Evolutionary conservation across 768 basidiomycete genomes (phyloP).

Genomic region (Lyophyllum atratum): DNA sequence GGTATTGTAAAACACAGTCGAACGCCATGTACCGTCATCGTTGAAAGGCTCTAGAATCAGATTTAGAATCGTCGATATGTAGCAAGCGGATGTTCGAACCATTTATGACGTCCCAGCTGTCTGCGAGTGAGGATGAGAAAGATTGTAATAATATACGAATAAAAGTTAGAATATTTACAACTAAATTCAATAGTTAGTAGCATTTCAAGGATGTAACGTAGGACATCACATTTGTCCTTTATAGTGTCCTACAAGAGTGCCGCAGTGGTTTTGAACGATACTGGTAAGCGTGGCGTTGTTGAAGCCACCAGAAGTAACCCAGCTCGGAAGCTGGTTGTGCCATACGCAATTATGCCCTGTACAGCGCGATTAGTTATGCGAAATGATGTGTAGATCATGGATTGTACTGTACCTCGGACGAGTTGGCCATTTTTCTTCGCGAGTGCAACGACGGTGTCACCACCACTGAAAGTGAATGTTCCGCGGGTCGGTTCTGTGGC

Average conservation of each 20-base stretch:
- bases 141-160: neutral
- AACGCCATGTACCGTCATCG: constrained; percentile 48
- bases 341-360: constrained; percentile 50
- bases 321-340: constrained; percentile 54
- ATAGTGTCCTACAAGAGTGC: constrained; percentile 53
- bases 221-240: constrained; percentile 47
- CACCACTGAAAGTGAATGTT: constrained; percentile 45
- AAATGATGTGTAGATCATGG: neutral
- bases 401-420: constrained; percentile 35
- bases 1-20: constrained; percentile 44
- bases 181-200: neutral
- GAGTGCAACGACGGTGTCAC: constrained; percentile 44
- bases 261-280: constrained; percentile 50
- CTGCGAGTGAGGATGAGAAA: constrained; percentile 30
- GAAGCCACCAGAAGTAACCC: constrained; percentile 47
- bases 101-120: constrained; percentile 47
- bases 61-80: constrained; percentile 17
- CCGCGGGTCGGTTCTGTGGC: constrained; percentile 54
- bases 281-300: constrained; percentile 41
- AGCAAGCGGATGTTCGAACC: constrained; percentile 16
- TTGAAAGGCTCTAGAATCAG: constrained; percentile 36
- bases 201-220: neutral
- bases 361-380: neutral
- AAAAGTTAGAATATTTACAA: neutral
- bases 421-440: constrained; percentile 49